These are phyloP conservation scores for Litchi chinensis DNA, from an alignment of 345 rosid species.

Conservation along the genomic window DNA sequence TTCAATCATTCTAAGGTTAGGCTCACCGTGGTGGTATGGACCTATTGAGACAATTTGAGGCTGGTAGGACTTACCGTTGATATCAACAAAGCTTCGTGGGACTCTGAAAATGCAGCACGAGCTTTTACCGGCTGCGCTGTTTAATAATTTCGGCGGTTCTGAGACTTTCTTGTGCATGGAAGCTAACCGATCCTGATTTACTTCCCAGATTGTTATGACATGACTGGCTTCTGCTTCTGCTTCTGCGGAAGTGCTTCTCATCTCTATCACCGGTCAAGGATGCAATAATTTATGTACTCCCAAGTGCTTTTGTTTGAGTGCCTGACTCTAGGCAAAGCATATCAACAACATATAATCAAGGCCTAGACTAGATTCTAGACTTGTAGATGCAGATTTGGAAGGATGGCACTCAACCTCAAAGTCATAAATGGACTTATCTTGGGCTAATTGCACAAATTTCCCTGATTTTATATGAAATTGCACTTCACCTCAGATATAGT, in stretches of 20 bases:
- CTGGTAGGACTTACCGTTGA: slow-evolving; percentile 59
- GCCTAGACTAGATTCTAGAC: too few relatives aligned
- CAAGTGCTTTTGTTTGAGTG: not conserved
- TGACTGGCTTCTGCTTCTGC: slow-evolving; percentile 15
- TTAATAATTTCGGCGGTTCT: slow-evolving; percentile 43
- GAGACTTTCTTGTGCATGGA: slow-evolving; percentile 46
- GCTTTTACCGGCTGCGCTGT: slow-evolving; percentile 37
- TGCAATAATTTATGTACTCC: too few relatives aligned
- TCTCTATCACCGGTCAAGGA: not conserved
- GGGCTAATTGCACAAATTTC: too few relatives aligned
- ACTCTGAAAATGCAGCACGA: slow-evolving; percentile 56
- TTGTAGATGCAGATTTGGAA: not conserved
- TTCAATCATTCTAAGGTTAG: slow-evolving; percentile 58
- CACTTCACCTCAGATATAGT: too few relatives aligned
- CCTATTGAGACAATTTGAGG: slow-evolving; percentile 79
- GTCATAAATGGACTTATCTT: too few relatives aligned
- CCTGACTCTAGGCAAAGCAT: too few relatives aligned
- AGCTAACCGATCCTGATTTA: slow-evolving; percentile 33
- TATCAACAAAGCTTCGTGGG: slow-evolving; percentile 45
- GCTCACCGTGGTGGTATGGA: slow-evolving; percentile 62
- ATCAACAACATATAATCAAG: too few relatives aligned
- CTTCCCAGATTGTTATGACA: slow-evolving; percentile 29
- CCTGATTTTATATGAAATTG: too few relatives aligned
- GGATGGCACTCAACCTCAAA: not conserved
- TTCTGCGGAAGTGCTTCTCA: slow-evolving; percentile 11